A percentile compares a stretch with the other conserved stretches of the same genome.
phyloP scores from a whole-genome alignment of 108 stramenopile genomes.

The Stephanodiscus triporus region DNA sequence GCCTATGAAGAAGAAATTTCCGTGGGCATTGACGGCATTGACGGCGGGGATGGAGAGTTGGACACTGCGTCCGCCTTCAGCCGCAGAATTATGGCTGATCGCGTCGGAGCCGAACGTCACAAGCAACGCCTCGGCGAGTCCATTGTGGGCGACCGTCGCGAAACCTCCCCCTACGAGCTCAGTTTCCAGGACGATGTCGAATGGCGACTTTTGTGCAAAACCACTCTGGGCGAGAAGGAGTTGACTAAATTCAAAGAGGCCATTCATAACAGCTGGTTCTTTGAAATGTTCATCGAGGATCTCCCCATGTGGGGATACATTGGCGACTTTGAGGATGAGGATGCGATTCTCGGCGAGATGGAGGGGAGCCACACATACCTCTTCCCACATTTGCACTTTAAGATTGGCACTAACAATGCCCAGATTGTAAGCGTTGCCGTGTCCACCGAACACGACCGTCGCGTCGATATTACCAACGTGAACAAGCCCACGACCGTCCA shows the following conservation, averaged over 20 bases:
- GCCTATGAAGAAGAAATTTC: constrained; percentile 56
- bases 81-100: constrained; percentile 48
- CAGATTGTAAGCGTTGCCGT: constrained; percentile 92
- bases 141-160: constrained; percentile 94
- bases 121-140: constrained; percentile 90
- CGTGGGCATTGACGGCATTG: constrained; percentile 11
- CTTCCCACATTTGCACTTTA: constrained; percentile 93
- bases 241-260: constrained; percentile 79
- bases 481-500: constrained; percentile 66
- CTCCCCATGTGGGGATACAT: constrained; percentile 98
- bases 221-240: constrained; percentile 58
- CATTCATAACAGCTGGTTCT: constrained; percentile 95
- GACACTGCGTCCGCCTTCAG: constrained; percentile 1
- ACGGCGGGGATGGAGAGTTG: not conserved
- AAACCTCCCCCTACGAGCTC: constrained; percentile 89
- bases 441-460: constrained; percentile 79
- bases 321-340: constrained; percentile 82
- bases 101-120: constrained; percentile 64
- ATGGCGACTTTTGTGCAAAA: constrained; percentile 91
- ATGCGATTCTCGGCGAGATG: constrained; percentile 77
- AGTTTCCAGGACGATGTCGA: constrained; percentile 83
- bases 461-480: constrained; percentile 92
- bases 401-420: constrained; percentile 86
- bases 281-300: constrained; percentile 98
- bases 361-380: constrained; percentile 77